Evolutionary conservation across 345 rosid genomes (phyloP), one percentile per base, ranked within the genome.

Genomic region (Physaria fendleri): DNA sequence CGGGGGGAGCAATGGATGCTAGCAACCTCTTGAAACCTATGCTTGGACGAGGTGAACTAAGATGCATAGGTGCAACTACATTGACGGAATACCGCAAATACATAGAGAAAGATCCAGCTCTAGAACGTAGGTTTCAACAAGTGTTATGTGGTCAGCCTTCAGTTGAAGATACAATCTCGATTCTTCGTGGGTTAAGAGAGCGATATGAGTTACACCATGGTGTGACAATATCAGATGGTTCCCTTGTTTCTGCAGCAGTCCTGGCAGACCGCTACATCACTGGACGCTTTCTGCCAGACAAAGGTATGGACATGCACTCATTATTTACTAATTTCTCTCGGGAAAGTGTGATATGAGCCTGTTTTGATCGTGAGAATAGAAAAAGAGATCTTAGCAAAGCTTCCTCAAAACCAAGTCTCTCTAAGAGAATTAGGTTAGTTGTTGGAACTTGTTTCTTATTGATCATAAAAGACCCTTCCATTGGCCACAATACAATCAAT

Each of bases 11-110:
- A 45, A 81, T 92, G 96, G 98, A 88, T 74, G 98, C 96, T 39
- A 93, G 96, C 57, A 92, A 92, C 76, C 73, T 92, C 66, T 65
- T 92, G 76, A 88, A 92, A 66, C 94, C 97, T 38, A 86, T 92
- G 95, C 85, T 86, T 25, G 98, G 97, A 39, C 82, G 89, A 17
- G 91, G 98, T 62, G 97, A 88, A 74, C 86, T 92, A 21, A 72
- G 81, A 38, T 86, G 98, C 68, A 89, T 93, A 9, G 97, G 99
- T 61, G 97, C 99, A 50, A 93, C 95, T 27, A 87, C 99, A 12
- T 64, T 93, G 74, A 83, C 82, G 2, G 87, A 93, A 57, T 89
- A 93, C 75, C 81, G 95, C 68, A 93, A 93, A 71, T 85, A 87
- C 72, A 68, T 89, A 44, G 97, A 82, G 79, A 93, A 89, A 73